Percentiles rank a stretch among this genome's conserved stretches.
These are phyloP conservation scores for Erodium chrysanthum DNA, from an alignment of 441 rosid genomes.

Conservation along the genomic window DNA sequence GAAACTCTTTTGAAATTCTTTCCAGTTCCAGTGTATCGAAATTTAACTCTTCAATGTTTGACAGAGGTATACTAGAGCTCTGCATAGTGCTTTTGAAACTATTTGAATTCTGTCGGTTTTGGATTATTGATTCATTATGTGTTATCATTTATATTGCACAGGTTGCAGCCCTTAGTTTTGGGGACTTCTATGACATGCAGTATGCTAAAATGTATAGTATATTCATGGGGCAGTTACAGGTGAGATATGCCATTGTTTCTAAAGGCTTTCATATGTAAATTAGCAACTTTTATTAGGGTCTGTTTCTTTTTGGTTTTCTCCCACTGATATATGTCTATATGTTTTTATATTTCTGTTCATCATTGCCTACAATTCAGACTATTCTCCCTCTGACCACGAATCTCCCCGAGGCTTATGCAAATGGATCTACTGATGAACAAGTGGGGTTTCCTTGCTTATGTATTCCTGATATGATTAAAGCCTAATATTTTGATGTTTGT, in stretches of 20 bases:
- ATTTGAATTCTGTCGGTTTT: slow-evolving; percentile 6
- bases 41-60: slow-evolving; percentile 91
- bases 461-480: slow-evolving; percentile 8
- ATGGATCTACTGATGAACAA: slow-evolving; percentile 85
- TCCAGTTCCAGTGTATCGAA: slow-evolving; percentile 72
- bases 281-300: not conserved
- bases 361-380: slow-evolving; percentile 30
- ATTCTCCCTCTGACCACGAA: slow-evolving; percentile 72
- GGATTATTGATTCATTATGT: slow-evolving; percentile 5
- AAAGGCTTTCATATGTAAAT: not conserved
- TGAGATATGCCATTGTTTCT: slow-evolving; percentile 14
- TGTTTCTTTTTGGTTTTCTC: not conserved
- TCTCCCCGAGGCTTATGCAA: slow-evolving; percentile 87
- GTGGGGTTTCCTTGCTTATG: slow-evolving; percentile 32
- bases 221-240: slow-evolving; percentile 85
- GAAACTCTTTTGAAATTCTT: slow-evolving; percentile 91
- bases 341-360: slow-evolving; percentile 9
- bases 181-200: slow-evolving; percentile 77
- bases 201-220: slow-evolving; percentile 71
- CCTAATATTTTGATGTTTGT: not conserved
- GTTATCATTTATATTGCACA: slow-evolving; percentile 26
- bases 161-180: slow-evolving; percentile 92
- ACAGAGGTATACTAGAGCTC: slow-evolving; percentile 58
- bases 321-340: not conserved
- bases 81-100: not conserved